Base-by-base conservation (phyloP, 306 rosid species). In the Quillaja saponaria region DNA sequence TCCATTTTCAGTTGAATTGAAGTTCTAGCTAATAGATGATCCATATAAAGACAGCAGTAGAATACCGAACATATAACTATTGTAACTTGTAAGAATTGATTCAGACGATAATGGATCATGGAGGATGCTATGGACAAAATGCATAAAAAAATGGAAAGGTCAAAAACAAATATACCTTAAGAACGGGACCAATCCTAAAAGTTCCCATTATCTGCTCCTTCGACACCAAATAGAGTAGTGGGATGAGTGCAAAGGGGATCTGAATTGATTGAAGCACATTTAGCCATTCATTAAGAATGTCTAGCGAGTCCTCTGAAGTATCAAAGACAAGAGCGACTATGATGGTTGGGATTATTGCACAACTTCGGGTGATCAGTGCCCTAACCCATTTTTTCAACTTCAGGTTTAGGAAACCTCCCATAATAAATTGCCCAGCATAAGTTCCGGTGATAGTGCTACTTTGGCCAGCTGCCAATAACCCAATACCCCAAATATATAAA, bases 371-470 rank as follows among this genome's bases (percentile, higher is more conserved):
- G 17, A 94, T 94, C 65, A 94, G 70, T 5, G 99, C 84, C 78
- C 99, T 78, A 6, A 80, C 50, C 99, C 99, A 94, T 78, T 94
- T 94, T 71, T 94, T 94, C 85, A 94, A 55, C 85, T 72, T 85
- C 64, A 94, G 70, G 74, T 89, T 80, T 34, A 94, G 77, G 67
- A 94, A 94, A 40, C 99, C 99, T 13, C 96, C 96, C 99, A 94
- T 94, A 69, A 94, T 94, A 66, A 94, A 94, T 62, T 94, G 99
- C n/a, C 99, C 99, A 8, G 99, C 97, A 75, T 94, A 94, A 55
- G 99, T 94, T 41, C 99, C 97, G 8, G 99, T 94, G 46, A 94
- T 89, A 41, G 99, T 94, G 73, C 99, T 92, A 68, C 99, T 94
- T 65, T 94, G 99, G 11, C 99, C 99, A 0, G 99, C 97, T 13